phyloP scores from a whole-genome alignment of 306 rosid genomes.

The Spatholobus suberectus region DNA sequence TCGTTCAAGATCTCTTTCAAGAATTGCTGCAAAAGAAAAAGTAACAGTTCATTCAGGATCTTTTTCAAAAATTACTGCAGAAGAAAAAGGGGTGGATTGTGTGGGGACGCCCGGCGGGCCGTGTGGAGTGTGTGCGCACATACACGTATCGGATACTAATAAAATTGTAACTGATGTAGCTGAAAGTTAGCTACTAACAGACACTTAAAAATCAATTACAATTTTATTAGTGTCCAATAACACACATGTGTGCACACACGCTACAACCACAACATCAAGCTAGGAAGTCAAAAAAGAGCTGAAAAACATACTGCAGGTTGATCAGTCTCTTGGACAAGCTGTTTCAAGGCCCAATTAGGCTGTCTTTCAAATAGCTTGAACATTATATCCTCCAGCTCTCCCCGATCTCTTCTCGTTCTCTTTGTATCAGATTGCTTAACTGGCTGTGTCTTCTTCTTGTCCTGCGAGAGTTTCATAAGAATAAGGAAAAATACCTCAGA shows the following conservation, averaged over 20 bases:
- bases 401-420: slow-evolving; percentile 98
- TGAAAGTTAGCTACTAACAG: too few relatives aligned
- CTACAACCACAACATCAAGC: not conserved
- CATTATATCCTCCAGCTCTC: slow-evolving; percentile 96
- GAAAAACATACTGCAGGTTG: slow-evolving; percentile 84
- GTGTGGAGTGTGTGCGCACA: not conserved
- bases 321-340: slow-evolving; percentile 97
- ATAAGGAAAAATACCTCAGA: not conserved
- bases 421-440: slow-evolving; percentile 89
- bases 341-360: slow-evolving; percentile 98
- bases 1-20: slow-evolving; percentile 96
- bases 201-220: too few relatives aligned
- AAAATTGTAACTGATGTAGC: too few relatives aligned
- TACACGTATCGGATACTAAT: too few relatives aligned
- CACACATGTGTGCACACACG: not conserved
- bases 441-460: slow-evolving; percentile 84
- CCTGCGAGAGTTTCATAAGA: slow-evolving; percentile 55
- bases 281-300: not conserved
- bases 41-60: slow-evolving; percentile 76
- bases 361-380: slow-evolving; percentile 97
- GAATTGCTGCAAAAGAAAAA: slow-evolving; percentile 82
- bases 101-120: not conserved
- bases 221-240: too few relatives aligned
- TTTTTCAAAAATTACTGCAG: slow-evolving; percentile 95
- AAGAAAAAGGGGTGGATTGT: not conserved